Percentiles rank a stretch among this genome's conserved stretches.
These are phyloP conservation scores for Trametes meyenii DNA, from an alignment of 768 basidiomycete species.

Conservation along the genomic window DNA sequence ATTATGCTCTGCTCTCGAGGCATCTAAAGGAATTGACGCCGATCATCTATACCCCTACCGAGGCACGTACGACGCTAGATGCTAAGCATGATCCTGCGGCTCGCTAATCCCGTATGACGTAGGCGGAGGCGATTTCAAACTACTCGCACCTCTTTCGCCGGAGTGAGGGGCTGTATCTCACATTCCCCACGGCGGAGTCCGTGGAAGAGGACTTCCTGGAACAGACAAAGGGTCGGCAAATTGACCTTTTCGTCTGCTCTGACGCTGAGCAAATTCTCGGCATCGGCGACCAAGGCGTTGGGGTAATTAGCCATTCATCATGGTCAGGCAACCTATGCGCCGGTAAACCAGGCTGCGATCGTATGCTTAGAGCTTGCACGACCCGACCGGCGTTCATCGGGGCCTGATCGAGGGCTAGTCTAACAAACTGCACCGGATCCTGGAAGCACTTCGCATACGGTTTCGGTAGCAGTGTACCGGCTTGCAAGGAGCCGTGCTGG, in stretches of 20 bases:
- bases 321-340: too few relatives aligned
- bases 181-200: slow-evolving; percentile 55
- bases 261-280: slow-evolving; percentile 88
- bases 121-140: slow-evolving; percentile 80
- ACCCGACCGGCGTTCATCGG: too few relatives aligned
- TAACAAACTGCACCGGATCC: too few relatives aligned
- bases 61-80: slow-evolving; percentile 43
- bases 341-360: too few relatives aligned
- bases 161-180: slow-evolving; percentile 76
- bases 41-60: slow-evolving; percentile 84
- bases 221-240: slow-evolving; percentile 58
- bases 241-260: slow-evolving; percentile 82
- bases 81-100: not conserved
- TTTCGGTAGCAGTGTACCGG: too few relatives aligned
- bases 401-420: too few relatives aligned
- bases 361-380: too few relatives aligned
- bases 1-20: slow-evolving; percentile 57
- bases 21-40: slow-evolving; percentile 54
- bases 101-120: not conserved
- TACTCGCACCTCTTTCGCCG: slow-evolving; percentile 85
- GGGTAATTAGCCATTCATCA: slow-evolving; percentile 38
- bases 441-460: too few relatives aligned
- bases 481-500: not conserved
- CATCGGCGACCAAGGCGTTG: slow-evolving; percentile 74
- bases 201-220: slow-evolving; percentile 82